Evolutionary conservation across 208 protist species (phyloP), one percentile per base, ranked within the genome.

Genomic region (Leishmania aethiopica): DNA sequence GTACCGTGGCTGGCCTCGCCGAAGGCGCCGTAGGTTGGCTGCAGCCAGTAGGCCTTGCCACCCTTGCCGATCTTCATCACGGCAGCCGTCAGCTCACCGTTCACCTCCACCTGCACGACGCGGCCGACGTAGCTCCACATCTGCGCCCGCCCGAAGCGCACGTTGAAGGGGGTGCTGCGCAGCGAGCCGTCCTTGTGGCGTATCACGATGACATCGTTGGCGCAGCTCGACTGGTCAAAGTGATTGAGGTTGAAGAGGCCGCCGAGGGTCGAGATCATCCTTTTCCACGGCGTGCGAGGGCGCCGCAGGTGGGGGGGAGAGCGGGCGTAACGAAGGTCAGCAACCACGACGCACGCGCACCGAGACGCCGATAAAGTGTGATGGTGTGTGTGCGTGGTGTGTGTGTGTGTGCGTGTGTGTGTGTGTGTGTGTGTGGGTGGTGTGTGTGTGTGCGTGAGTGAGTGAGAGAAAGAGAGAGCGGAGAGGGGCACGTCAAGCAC

Each of bases 151-250:
- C 99, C 99, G 83, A 99, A 99, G 49, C 99, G 95, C 22, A 99
- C 96, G 81, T 99, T 98, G 86, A 99, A 99, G 2, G 98, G 98
- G 0, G 97, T 99, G 82, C 92, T 97, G 49, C 94, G 92, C 15
- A 99, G 82, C 4, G 92, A 89, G 70, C 99, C 98, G 88, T 99
- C 98, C 13, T 90, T 84, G 81, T 99, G 99, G 35, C 95, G 90
- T 7, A 99, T 91, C 1, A 99, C 98, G 64, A 99, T 96, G 32
- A 99, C 96, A 82, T 99, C 99, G 71, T 99, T 99, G 15, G 98
- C 98, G 32, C 98, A 92, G 83, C 96, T 98, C 19, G 87, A 89
- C 79, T 96, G 92, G 71, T 97, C 94, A 25, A 97, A 88, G 80
- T 96, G 80, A 70, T 97, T 97, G 11, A 94, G 86, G 78, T 95